Percentiles rank a stretch among this genome's conserved stretches.
Evolutionary conservation across 2,329 filamentous ascomycete species (phyloP).

Genomic region (Xylaria sp.): DNA sequence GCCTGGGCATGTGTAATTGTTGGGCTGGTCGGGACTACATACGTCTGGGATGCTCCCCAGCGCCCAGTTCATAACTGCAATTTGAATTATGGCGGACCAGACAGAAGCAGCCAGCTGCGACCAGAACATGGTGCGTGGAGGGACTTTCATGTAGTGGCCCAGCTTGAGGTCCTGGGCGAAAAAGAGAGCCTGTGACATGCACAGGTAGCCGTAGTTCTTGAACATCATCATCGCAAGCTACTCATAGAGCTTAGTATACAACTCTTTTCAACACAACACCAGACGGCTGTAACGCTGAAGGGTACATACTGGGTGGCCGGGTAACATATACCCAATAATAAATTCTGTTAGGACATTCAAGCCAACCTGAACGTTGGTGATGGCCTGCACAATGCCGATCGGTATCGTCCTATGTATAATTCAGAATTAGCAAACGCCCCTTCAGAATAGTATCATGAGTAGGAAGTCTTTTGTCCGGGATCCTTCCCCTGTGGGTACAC

Average conservation of each 20-base stretch:
- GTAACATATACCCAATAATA: slow-evolving; percentile 73
- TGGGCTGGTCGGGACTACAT: slow-evolving; percentile 56
- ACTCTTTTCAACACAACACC: background rate
- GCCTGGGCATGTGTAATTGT: slow-evolving; percentile 60
- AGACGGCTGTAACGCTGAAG: background rate
- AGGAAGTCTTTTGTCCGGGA: background rate
- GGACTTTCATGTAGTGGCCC: slow-evolving; percentile 60
- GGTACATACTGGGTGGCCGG: slow-evolving; percentile 61
- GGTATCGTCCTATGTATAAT: slow-evolving; percentile 49
- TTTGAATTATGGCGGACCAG: slow-evolving; percentile 53
- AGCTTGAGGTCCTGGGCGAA: slow-evolving; percentile 69
- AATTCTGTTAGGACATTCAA: slow-evolving; percentile 72
- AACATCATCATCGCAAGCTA: slow-evolving; percentile 71
- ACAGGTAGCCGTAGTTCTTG: slow-evolving; percentile 73
- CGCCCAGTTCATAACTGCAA: slow-evolving; percentile 68
- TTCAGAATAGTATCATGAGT: too few relatives aligned
- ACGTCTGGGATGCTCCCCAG: slow-evolving; percentile 64
- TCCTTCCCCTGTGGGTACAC: background rate
- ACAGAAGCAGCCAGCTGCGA: slow-evolving; percentile 53
- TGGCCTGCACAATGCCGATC: slow-evolving; percentile 63
- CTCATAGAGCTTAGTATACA: background rate
- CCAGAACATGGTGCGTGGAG: slow-evolving; percentile 52
- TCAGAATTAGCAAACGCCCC: background rate
- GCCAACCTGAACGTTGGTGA: slow-evolving; percentile 65
- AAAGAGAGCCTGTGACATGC: slow-evolving; percentile 66